These are phyloP conservation scores for Triangularia setosa DNA, from an alignment of 2,329 filamentous ascomycete genomes.

Conservation along the genomic window DNA sequence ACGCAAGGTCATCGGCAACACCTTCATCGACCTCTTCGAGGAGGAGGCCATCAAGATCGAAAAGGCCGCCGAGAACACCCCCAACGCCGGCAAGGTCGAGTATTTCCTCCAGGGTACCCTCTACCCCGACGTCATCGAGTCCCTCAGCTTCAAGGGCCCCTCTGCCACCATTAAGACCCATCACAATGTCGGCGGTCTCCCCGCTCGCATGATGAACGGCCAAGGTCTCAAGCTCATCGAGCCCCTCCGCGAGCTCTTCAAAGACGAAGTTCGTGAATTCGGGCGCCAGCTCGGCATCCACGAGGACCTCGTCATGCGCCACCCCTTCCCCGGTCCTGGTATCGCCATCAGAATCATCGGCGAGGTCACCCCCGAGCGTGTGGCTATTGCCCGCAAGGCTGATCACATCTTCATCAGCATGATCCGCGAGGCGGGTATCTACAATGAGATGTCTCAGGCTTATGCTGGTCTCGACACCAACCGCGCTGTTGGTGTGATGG, in stretches of 20 bases:
- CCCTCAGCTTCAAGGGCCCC: constrained; percentile 45
- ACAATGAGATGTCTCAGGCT: constrained; percentile 53
- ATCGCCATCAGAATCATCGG: constrained; percentile 79
- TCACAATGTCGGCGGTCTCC: constrained; percentile 36
- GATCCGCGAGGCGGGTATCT: constrained; percentile 69
- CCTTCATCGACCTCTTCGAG: constrained; percentile 65
- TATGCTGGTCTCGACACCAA: constrained; percentile 44
- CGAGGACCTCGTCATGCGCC: constrained; percentile 24
- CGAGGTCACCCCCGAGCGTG: constrained; percentile 74
- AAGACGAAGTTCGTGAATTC: constrained; percentile 35
- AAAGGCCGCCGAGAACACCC: constrained; percentile 58
- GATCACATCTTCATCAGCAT: constrained; percentile 75
- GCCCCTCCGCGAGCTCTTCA: constrained; percentile 75
- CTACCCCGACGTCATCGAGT: constrained; percentile 63
- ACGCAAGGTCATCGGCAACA: constrained; percentile 71
- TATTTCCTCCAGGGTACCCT: constrained; percentile 72
- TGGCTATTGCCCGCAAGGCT: constrained; percentile 73
- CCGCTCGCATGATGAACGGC: constrained; percentile 27
- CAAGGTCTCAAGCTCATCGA: constrained; percentile 65
- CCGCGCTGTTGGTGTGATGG: constrained; percentile 43
- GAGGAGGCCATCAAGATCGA: constrained; percentile 67
- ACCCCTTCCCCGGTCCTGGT: constrained; percentile 37
- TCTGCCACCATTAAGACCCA: constrained; percentile 43
- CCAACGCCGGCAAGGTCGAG: constrained; percentile 69
- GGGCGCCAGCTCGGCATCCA: constrained; percentile 21